Base-by-base conservation (phyloP, 306 rosid genomes). In the Gastrolobium bilobum region DNA sequence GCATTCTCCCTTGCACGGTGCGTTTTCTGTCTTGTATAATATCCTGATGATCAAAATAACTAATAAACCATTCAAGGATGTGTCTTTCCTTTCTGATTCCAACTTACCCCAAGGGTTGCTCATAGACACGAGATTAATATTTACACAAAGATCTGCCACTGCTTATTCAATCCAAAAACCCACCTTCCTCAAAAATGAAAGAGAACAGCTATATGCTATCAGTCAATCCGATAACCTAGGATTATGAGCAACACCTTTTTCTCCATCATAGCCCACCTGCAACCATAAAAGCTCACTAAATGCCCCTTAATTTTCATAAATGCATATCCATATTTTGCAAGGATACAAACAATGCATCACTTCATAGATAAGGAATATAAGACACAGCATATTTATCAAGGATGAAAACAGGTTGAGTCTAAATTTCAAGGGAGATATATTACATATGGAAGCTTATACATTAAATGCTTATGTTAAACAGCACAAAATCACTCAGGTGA, bases 221-320 rank as follows among this genome's bases (percentile, higher is more conserved):
- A n/a, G 68, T 63, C 63, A 71, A 82, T 15, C 3, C 54, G 50
- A 40, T 44, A 43, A 63, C 48, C 72, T 71, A 37, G 75, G 71
- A 77, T 56, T 65, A 46, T 57, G 79, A 78, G 76, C 58, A 83
- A 29, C 48, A 10, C 58, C 59, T 14, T 65, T 77, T 29, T 57
- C 77, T 72, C 77, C 77, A 81, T 67, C 62, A 58, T 40, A 51
- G 53, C 80, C 65, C 67, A 44, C 84, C 85, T 78, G 59, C 86
- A 82, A 34, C 65, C 71, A 78, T 63, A 56, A 78, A 69, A 61
- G 78, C 43, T 64, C 84, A 69, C 80, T 73, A 50, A 69, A 64
- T 79, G 72, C 2, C 64, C 76, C 64, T 75, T 61, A 62, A 74
- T 46, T 74, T 44, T 15, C 63, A 75, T 82, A 75, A 70, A 71